Evolutionary conservation across 441 rosid genomes (phyloP).

Genomic region (Croton laevigatus): DNA sequence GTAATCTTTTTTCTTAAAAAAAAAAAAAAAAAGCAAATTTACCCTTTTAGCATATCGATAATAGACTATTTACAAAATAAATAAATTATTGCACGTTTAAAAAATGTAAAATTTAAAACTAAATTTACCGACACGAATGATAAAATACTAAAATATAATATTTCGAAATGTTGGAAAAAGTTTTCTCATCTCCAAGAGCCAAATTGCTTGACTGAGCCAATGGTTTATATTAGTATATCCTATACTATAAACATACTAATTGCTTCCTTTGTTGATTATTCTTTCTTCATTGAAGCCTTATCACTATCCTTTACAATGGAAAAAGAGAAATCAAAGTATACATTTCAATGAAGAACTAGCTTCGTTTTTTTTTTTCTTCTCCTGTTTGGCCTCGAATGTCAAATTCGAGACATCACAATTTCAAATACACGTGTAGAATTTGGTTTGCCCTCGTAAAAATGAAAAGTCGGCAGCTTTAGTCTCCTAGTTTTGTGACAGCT

Average conservation of each 20-base stretch:
- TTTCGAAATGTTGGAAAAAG: too few relatives aligned
- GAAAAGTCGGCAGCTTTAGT: not conserved
- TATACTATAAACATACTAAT: not conserved
- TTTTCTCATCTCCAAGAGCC: too few relatives aligned
- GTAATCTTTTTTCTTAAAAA: too few relatives aligned
- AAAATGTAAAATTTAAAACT: too few relatives aligned
- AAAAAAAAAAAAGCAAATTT: too few relatives aligned
- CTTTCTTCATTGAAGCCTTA: not conserved
- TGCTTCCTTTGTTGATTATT: not conserved
- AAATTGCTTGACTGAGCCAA: too few relatives aligned
- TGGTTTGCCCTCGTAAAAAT: not conserved
- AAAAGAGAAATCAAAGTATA: not conserved
- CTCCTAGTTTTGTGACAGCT: constrained; percentile 7
- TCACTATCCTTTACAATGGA: not conserved
- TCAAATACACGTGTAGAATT: constrained; percentile 15
- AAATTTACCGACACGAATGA: too few relatives aligned
- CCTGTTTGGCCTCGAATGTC: not conserved
- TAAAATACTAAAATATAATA: too few relatives aligned
- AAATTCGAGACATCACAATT: not conserved
- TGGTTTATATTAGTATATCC: too few relatives aligned
- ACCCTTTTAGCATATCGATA: too few relatives aligned
- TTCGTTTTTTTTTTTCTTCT: not conserved
- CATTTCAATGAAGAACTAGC: not conserved
- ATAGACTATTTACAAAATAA: too few relatives aligned
- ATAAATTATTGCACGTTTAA: too few relatives aligned